Evolutionary conservation across 495 filamentous ascomycete genomes (phyloP), one percentile per base, ranked within the genome.

Genomic region (Aspergillus sparsus): DNA sequence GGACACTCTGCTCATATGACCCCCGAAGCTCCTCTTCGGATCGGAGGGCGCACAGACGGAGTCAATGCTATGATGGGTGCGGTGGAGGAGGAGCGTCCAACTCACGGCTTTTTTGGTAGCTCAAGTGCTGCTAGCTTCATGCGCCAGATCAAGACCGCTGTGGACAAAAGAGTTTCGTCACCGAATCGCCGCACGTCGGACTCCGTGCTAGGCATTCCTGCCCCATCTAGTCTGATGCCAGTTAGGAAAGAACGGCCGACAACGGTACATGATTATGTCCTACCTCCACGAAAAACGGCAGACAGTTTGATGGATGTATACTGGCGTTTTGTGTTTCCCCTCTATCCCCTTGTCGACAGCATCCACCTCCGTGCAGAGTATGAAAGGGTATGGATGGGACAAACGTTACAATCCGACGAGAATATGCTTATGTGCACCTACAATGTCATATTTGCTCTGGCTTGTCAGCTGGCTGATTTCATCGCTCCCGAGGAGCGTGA

Each of bases 11-110:
- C 36, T 13, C 21, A 27, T 27, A 27, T 27, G 21, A 1, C 21
- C 1, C 45, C 35, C 13, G 41, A 52, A 12, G 50, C n/a, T 4
- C 13, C 55, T 0, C 5, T 36, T 32, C 46, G 42, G 5, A 33
- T 16, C 6, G 56, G 16, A 9, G 47, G 32, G 6, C 16, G 54
- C 7, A 37, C 41, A 31, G 66, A 69, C 36, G 71, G 74, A 0
- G 72, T 76, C 4, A 76, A 74, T 58, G 72, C 74, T 2, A 76
- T 76, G 72, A 72, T 76, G 72, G 74, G 72, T 10, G 65, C 71
- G 0, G 66, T 76, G 7, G 72, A 71, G 52, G 72, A 73, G 63
- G 73, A 70, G 15, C 68, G 64, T 8, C 66, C 66, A 13, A 69
- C 62, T 4, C 72, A 74, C 33, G 74, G 71, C 2, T 74, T 74